Conservation (phyloP, 352 stramenopile species). For the Globisporangium echinulatum region DNA sequence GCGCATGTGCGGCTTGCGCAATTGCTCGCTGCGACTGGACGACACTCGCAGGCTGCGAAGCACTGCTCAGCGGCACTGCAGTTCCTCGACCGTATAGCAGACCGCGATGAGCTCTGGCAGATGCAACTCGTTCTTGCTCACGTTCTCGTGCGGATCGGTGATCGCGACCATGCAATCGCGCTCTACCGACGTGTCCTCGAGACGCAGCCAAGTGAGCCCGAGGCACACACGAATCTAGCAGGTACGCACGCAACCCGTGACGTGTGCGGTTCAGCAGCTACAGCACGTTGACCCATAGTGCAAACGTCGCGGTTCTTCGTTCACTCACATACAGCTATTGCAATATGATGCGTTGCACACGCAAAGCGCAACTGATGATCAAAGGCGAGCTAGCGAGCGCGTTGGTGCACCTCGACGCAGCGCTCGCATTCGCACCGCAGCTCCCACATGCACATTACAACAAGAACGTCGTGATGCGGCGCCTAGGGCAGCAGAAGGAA, state of each 20-base stretch:
- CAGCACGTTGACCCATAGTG: neutral
- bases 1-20: constrained; percentile 9
- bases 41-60: constrained; percentile 3
- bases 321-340: neutral
- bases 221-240: constrained; percentile 50
- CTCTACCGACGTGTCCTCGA: constrained; percentile 27
- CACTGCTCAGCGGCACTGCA: constrained; percentile 12
- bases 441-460: constrained; percentile 50
- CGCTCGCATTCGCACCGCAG: constrained; percentile 21
- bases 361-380: constrained; percentile 33
- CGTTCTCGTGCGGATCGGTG: constrained; percentile 11
- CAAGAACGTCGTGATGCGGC: constrained; percentile 52
- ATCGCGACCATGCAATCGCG: constrained; percentile 21
- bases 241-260: constrained; percentile 5
- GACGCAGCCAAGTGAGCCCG: constrained; percentile 15
- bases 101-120: neutral
- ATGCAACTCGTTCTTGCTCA: constrained; percentile 17
- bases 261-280: neutral
- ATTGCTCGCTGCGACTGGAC: constrained; percentile 4
- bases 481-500: constrained; percentile 34
- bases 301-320: too few relatives aligned
- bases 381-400: constrained; percentile 22
- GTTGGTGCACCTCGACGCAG: constrained; percentile 25
- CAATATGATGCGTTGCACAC: neutral
- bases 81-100: neutral